These are phyloP conservation scores for Sporothrix humicola DNA, from an alignment of 2,329 filamentous ascomycete genomes.

Conservation along the genomic window DNA sequence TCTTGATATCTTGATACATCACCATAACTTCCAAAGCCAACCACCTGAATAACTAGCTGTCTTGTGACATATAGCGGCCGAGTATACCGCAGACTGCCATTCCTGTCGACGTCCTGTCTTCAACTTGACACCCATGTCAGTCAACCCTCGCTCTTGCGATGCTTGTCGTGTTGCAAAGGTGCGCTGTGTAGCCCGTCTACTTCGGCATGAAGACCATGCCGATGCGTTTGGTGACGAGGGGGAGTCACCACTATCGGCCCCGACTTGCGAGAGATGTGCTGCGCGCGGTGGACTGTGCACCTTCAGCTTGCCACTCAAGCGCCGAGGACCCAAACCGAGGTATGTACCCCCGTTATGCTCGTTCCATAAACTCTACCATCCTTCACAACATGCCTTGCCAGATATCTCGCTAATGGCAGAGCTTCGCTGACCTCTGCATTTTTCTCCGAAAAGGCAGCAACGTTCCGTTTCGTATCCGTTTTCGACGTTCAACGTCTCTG, in stretches of 20 bases:
- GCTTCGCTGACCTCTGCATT: not conserved
- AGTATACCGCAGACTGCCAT: too few relatives aligned
- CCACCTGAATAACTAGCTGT: too few relatives aligned
- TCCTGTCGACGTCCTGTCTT: not conserved
- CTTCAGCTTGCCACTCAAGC: not conserved
- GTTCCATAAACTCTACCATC: too few relatives aligned
- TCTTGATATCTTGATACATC: too few relatives aligned
- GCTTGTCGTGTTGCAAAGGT: conserved; percentile 4
- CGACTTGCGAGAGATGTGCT: not conserved
- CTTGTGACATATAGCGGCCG: not conserved
- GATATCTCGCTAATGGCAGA: too few relatives aligned
- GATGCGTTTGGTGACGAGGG: not conserved
- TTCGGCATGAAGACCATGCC: not conserved
- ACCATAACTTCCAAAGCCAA: too few relatives aligned
- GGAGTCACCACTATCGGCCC: not conserved
- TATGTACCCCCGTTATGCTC: not conserved
- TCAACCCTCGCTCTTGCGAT: conserved; percentile 7
- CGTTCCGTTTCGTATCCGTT: not conserved
- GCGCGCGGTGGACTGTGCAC: not conserved
- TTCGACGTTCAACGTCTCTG: not conserved
- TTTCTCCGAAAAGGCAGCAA: not conserved
- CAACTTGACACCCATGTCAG: not conserved
- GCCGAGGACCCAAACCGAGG: not conserved
- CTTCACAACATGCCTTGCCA: too few relatives aligned
- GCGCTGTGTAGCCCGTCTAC: not conserved